A percentile compares a stretch with the other conserved stretches of the same genome.
Evolutionary conservation across 1,284 basidiomycete species (phyloP).

Genomic region (Apiotrichum mycotoxinovorans): DNA sequence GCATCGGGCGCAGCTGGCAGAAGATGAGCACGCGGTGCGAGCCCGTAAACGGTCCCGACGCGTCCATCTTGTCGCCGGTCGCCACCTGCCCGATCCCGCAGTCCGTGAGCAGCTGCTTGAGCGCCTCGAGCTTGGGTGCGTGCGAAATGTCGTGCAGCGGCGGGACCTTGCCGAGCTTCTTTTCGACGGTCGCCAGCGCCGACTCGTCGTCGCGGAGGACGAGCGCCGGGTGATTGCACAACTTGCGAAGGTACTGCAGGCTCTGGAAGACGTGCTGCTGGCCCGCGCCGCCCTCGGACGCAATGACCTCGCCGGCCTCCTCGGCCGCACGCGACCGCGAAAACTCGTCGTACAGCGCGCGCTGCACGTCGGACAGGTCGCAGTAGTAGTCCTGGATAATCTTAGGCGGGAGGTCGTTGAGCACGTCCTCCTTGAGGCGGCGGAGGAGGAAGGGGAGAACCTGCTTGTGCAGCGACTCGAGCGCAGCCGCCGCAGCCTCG

Average conservation of each 20-base stretch:
- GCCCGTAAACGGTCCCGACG: conserved; percentile 60
- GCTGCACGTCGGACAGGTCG: conserved; percentile 91
- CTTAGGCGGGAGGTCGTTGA: conserved; percentile 94
- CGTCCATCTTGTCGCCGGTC: conserved; percentile 51
- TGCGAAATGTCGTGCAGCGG: conserved; percentile 74
- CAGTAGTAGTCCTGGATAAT: conserved; percentile 99
- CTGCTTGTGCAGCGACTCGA: conserved; percentile 97
- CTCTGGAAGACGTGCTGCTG: conserved; percentile 93
- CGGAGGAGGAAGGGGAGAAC: conserved; percentile 97
- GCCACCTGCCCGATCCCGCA: conserved; percentile 70
- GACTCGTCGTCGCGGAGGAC: conserved; percentile 69
- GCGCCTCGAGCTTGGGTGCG: conserved; percentile 89
- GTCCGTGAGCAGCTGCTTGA: conserved; percentile 87
- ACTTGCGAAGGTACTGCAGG: conserved; percentile 91
- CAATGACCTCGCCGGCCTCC: conserved; percentile 63
- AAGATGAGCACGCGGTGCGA: conserved; percentile 93
- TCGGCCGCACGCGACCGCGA: conserved; percentile 70
- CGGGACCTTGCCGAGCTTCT: conserved; percentile 53
- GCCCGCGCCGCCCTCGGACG: conserved; percentile 49
- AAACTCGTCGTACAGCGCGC: conserved; percentile 89
- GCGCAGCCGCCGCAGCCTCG: conserved; percentile 90
- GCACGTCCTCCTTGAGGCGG: conserved; percentile 94
- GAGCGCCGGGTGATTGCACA: conserved; percentile 94
- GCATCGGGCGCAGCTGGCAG: conserved; percentile 99
- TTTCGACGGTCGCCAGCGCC: conserved; percentile 62